Percentiles rank a stretch among this genome's conserved stretches.
Conservation (phyloP, 2,329 filamentous ascomycete species). For the Nigrospora sphaerica region DNA sequence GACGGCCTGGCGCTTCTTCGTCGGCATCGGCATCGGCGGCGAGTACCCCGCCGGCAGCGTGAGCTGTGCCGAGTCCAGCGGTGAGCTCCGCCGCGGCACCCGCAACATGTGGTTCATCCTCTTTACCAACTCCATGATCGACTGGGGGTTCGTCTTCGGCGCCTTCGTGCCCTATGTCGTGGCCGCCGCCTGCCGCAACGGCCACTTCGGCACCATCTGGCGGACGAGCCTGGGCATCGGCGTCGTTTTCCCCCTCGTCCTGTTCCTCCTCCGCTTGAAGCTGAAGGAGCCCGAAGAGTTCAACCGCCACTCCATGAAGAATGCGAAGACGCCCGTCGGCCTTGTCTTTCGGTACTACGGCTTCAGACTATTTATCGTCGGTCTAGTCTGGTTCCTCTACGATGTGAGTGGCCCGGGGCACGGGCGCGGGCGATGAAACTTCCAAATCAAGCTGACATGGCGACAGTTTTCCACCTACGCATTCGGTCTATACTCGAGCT, state of each 20-base stretch:
- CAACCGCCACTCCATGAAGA: slow-evolving; percentile 61
- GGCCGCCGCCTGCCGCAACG: slow-evolving; percentile 47
- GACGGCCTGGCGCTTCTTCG: slow-evolving; percentile 78
- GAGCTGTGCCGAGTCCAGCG: slow-evolving; percentile 74
- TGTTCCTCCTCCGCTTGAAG: slow-evolving; percentile 65
- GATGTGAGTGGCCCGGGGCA: slow-evolving; percentile 38
- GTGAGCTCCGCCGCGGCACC: slow-evolving; percentile 71
- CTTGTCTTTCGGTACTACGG: slow-evolving; percentile 63
- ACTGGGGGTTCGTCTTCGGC: slow-evolving; percentile 74
- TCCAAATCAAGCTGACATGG: slow-evolving; percentile 1
- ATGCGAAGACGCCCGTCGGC: slow-evolving; percentile 46
- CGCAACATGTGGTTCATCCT: slow-evolving; percentile 89
- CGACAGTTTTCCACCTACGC: slow-evolving; percentile 68
- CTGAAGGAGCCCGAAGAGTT: slow-evolving; percentile 76
- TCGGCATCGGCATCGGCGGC: slow-evolving; percentile 71
- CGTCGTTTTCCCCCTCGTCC: slow-evolving; percentile 65
- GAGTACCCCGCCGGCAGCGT: slow-evolving; percentile 82
- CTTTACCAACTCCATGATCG: slow-evolving; percentile 85
- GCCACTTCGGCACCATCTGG: slow-evolving; percentile 71
- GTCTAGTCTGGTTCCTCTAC: slow-evolving; percentile 79
- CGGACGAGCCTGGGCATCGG: slow-evolving; percentile 73
- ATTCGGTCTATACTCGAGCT: slow-evolving; percentile 77
- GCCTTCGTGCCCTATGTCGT: slow-evolving; percentile 65
- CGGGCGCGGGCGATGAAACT: too few relatives aligned
- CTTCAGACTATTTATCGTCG: slow-evolving; percentile 61